Evolutionary conservation across 2,329 filamentous ascomycete species (phyloP), one percentile per base, ranked within the genome.

Genomic region (Fusarium chlamydosporum): DNA sequence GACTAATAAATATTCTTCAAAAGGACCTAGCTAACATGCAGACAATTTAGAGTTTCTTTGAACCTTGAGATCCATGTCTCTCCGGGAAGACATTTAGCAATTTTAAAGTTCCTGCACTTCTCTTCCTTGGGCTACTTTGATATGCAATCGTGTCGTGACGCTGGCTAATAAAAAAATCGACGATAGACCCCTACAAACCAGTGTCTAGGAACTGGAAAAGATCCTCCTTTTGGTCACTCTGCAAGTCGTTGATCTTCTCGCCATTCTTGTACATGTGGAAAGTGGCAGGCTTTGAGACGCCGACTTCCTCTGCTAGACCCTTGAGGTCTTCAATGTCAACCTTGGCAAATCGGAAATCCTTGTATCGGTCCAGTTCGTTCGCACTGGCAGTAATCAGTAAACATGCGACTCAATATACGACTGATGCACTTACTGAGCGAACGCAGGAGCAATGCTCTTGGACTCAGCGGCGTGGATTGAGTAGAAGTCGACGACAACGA

Each of bases 401-500:
- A 2, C 2, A 9, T 1, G 7, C 5, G 1, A 8, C 13, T 29
- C 29, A 3, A 10, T 29, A 6, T 3, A 3, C 4, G 5, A 3
- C 1, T 16, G 0, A 1, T 3, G 3, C 1, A 4, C 53, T 41
- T 11, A 69, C 67, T 70, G 67, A 3, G 67, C 67, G 26, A 67
- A 69, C 10, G 50, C 42, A 1, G 66, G 35, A 11, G 67, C 67
- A 23, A 69, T 70, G 20, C 29, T 29, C 47, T 69, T 69, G 6
- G 61, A 67, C 15, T 67, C 48, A 1, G 53, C 29, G 4, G 52
- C 62, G 10, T 67, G 33, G 3, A 62, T 70, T 1, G 61, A 61
- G 18, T 67, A 69, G 50, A 69, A 69, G 38, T 69, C 67, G 2
- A 70, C 56, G 4, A 58, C 67, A 4, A 69, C 67, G 4, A 63